Conservation (phyloP, 176 grass and related monocot species). For the Juncus inflexus region DNA sequence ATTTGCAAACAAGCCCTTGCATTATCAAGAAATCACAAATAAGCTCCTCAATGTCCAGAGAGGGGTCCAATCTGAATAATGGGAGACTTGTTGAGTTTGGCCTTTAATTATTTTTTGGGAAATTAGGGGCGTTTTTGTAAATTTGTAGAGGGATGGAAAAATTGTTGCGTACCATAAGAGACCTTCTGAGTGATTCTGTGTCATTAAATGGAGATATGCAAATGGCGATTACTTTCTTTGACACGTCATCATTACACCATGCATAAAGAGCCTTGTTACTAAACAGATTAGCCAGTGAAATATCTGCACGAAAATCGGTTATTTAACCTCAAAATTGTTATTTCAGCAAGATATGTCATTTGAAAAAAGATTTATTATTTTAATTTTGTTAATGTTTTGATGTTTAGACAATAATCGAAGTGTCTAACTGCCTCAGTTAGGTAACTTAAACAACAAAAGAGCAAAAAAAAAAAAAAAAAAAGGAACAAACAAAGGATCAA, state of each 20-base stretch:
- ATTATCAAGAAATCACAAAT: conserved; percentile 2
- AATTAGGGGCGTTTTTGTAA: background rate
- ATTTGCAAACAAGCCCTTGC: conserved; percentile 3
- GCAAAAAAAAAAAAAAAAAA: background rate
- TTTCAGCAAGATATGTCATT: background rate
- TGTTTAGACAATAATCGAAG: background rate
- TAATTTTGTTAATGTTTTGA: background rate
- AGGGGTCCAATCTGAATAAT: background rate
- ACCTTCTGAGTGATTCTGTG: conserved; percentile 53
- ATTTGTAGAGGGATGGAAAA: background rate
- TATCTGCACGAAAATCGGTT: conserved; percentile 36
- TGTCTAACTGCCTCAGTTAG: too few relatives aligned
- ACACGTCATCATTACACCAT: conserved; percentile 71
- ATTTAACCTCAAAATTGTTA: too few relatives aligned
- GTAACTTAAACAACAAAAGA: background rate
- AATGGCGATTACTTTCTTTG: conserved; percentile 85
- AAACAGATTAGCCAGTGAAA: conserved; percentile 56
- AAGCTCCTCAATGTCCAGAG: background rate
- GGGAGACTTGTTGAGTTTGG: too few relatives aligned
- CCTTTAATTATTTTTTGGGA: too few relatives aligned
- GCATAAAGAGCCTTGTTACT: conserved; percentile 65
- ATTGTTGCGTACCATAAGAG: conserved; percentile 51
- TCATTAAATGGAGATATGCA: conserved; percentile 48
- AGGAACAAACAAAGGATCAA: background rate
- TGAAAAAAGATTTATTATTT: background rate